Base-by-base conservation (phyloP, 2,329 filamentous ascomycete species). In the Arachnopeziza araneosa region DNA sequence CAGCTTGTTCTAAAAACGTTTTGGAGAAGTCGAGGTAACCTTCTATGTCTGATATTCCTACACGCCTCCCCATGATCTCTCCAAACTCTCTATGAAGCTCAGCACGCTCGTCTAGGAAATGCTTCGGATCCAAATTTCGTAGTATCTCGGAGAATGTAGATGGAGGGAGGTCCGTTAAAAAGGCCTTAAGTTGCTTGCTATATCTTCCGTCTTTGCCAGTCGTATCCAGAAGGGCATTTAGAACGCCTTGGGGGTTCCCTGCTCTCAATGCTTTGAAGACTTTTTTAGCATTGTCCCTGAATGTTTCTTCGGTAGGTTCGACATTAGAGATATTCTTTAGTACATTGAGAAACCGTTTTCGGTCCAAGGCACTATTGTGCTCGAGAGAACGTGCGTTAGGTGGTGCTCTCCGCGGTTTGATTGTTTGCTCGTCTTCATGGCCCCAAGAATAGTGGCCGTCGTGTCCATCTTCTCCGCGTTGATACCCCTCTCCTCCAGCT, bases 91-190 rank as follows among this genome's bases (percentile, higher is more conserved):
- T 70, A 56, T 81, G 76, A 21, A 84, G 73, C 23, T 72, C 68
- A 4, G 81, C 74, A 65, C 78, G 76, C 1, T 75, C 74, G 24
- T 75, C 71, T 50, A 83, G 65, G 61, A 82, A 79, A 64, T 80
- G 72, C 24, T 72, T 67, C 0, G 88, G 87, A 60, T 89, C 84
- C 9, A 92, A 72, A 5, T 79, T 77, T 36, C 80, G 79, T 30
- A 93, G 71, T 10, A 89, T 80, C 63, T 88, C 84, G 1, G 84
- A 83, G 68, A 91, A 86, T 0, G 80, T 80, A 1, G 79, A 75
- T 1, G 77, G 71, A 0, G 86, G 78, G 23, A 91, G 69, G 0
- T 63, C 55, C 17, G 64, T 64, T 6, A 78, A 64, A 52, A 75
- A 69, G 7, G 71, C 62, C 8, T 73, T 67, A 5, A 44, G 36